Conservation (phyloP, 73 alveolate genomes). For the Durusdinium trenchii region DNA sequence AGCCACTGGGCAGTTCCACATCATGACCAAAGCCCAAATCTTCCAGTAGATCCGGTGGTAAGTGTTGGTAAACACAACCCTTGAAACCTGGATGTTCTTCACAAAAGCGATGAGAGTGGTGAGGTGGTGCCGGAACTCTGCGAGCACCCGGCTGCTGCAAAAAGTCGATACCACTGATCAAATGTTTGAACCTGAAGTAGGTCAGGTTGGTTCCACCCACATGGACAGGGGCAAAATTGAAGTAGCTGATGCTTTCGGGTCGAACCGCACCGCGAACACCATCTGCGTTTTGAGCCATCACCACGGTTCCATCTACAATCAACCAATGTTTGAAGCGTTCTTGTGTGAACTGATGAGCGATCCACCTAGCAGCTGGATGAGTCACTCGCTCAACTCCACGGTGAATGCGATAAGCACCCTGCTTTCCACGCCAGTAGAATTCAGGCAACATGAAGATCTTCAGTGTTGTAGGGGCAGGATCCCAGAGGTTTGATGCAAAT, state of each 20-base stretch:
- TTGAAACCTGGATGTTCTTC: constrained; percentile 35
- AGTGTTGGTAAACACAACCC: constrained; percentile 62
- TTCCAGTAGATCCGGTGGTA: constrained; percentile 25
- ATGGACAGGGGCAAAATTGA: constrained; percentile 78
- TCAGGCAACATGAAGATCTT: constrained; percentile 73
- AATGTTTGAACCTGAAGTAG: constrained; percentile 50
- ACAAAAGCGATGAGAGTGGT: constrained; percentile 42
- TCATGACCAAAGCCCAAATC: constrained; percentile 66
- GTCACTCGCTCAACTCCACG: constrained; percentile 55
- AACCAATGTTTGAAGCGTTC: constrained; percentile 93
- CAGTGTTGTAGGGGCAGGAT: constrained; percentile 52
- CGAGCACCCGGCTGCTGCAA: constrained; percentile 36
- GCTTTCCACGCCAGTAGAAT: constrained; percentile 83
- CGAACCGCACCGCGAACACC: constrained; percentile 40
- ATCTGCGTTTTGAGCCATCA: constrained; percentile 78
- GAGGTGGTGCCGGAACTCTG: constrained; percentile 81
- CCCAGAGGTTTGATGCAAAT: constrained; percentile 67
- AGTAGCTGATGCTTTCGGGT: constrained; percentile 80
- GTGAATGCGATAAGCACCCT: constrained; percentile 74
- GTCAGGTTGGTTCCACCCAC: constrained; percentile 87
- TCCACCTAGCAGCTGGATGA: constrained; percentile 68
- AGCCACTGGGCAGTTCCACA: constrained; percentile 55
- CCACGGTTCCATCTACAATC: constrained; percentile 78
- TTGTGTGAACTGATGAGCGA: constrained; percentile 34
- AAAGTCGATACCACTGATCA: constrained; percentile 76